Evolutionary conservation across 2,329 filamentous ascomycete species (phyloP).

Genomic region (Huntiella moniliformis): DNA sequence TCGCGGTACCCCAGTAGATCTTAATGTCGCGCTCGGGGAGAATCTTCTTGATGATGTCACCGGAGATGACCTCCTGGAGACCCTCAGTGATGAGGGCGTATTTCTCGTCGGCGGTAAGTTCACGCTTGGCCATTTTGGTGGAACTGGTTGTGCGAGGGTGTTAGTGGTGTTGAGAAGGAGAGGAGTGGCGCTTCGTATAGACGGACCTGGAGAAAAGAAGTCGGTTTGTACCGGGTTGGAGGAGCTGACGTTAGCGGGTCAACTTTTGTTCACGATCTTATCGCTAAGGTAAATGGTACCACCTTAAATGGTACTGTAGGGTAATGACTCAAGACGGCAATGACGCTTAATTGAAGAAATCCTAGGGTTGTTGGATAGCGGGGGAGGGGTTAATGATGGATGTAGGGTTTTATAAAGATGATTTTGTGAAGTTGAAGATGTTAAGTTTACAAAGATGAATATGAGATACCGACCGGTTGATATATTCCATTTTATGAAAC

Average conservation of each 20-base stretch:
- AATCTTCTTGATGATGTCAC: conserved; percentile 62
- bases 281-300: neutral
- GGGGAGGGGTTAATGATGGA: neutral
- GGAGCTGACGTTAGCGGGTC: no score
- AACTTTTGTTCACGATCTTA: neutral
- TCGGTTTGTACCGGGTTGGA: no score
- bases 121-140: conserved; percentile 14
- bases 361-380: neutral
- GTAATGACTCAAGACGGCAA: neutral
- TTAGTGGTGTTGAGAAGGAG: neutral
- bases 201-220: neutral
- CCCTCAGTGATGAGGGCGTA: conserved; percentile 63
- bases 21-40: conserved; percentile 52
- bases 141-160: neutral
- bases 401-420: no score
- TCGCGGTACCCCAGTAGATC: conserved; percentile 79
- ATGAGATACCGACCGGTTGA: no score
- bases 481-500: no score
- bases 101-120: conserved; percentile 36
- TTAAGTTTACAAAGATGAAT: no score
- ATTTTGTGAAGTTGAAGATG: no score
- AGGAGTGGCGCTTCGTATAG: neutral
- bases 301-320: neutral
- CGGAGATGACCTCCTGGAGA: conserved; percentile 64
- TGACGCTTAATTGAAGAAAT: neutral